Evolutionary conservation across 2,329 filamentous ascomycete genomes (phyloP), one percentile per base, ranked within the genome.

Genomic region (Pseudocercospora macadamiae): DNA sequence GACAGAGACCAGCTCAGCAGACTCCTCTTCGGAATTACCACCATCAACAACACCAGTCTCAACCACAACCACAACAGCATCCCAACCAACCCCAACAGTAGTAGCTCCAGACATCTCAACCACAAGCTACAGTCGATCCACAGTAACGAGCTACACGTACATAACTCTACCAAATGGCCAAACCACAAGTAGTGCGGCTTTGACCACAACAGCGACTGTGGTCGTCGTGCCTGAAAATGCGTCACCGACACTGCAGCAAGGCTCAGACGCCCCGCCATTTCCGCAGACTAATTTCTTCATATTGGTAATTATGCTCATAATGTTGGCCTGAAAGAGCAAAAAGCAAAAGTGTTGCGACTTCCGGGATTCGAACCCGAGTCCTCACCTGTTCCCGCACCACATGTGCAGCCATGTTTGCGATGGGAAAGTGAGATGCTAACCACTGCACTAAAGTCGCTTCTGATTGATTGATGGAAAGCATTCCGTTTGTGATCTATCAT

Each of bases 381-480:
- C 23, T 26, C 42, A 10, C 42, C 42, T 28, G 4, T 28, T 47
- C 42, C 42, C 42, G 42, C 42, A 47, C 42, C 26, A 14, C 21
- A 47, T 47, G 42, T 47, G 23, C 42, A 47, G 23, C 42, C 42
- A 47, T 47, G 42, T 14, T 26, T 47, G 42, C 42, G 42, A 47
- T 47, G 42, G 42, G 42, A 47, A 47, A 14, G 42, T 1, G 42
- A 47, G 23, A 47, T 47, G 10, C 42, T 47, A 25, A 47, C 42
- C 42, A 28, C 42, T 47, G 23, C 10, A 47, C 42, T 16, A 25
- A 4, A 16, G 23, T 18, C 4, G 37, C 37, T 2, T 2, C 36
- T 39, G 28, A 18, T 14, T 39, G 39, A 25, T 45, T 12, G 21
- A 45, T 45, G 39, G 21, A 21, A 12, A 45, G 21, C 10, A 14